Base-by-base conservation (phyloP, 495 filamentous ascomycete genomes). In the Ramalina peruviana region DNA sequence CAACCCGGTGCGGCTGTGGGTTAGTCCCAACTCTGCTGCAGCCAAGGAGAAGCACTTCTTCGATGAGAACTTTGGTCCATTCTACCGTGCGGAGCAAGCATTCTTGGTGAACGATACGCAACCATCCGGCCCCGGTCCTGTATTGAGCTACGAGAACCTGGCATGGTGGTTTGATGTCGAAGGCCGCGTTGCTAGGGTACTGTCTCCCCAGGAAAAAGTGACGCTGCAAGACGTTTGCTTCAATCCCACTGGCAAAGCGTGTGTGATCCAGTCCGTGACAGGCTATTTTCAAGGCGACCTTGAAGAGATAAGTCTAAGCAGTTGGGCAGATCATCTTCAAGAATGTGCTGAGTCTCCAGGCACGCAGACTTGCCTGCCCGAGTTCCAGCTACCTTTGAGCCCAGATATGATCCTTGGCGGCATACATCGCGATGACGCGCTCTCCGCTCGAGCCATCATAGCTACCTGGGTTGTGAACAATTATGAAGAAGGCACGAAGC, bases 391-490 rank as follows among this genome's bases (percentile, higher is more conserved):
- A 57, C 92, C 92, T 6, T 66, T 98, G 21, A 77, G 83, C 38
- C 86, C 85, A 4, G 81, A 85, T 50, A 80, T 94, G 70, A 76
- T 97, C 19, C 69, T 98, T 36, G 90, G 92, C 10, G 88, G 88
- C 2, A 88, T 80, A 58, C 68, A 83, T 44, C 65, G 78, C 11
- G 77, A 71, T 6, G 73, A 85, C 57, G 72, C 87, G n/a, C 67
- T 84, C 0, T 78, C 88, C 38, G 75, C 90, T 7, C 63, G 75
- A 43, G 90, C 93, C 3, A 73, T 96, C 57, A 81, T 95, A 13
- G 76, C 82, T 6, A 96, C 92, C 1, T 98, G 93, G 93, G 92
- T 98, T n/a, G 75, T 97, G 30, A 90, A 83, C 53, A 98, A 97
- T 51, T 73, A 83, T 64, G 72, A 73, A 0, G 85, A 90, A 61